Evolutionary conservation across 345 rosid genomes (phyloP).

Genomic region (Eucalyptus cloeziana): DNA sequence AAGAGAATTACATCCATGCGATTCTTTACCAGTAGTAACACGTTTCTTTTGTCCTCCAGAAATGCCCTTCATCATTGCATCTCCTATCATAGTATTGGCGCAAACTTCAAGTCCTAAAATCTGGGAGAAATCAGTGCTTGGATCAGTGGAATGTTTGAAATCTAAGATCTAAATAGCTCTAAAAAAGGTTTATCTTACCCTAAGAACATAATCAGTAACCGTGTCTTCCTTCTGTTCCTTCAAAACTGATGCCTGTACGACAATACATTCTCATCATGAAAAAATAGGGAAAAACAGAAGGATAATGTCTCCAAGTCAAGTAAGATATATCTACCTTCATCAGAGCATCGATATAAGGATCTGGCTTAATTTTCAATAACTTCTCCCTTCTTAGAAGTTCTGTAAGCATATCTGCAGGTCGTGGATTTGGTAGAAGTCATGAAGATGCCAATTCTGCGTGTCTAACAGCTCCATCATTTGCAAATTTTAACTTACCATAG

Average conservation of each 20-base stretch:
- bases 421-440: background rate
- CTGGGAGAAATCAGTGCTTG: background rate
- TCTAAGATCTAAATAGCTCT: background rate
- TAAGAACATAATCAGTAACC: background rate
- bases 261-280: background rate
- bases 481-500: background rate
- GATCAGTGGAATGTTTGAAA: background rate
- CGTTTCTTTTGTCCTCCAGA: conserved; percentile 6
- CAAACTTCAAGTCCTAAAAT: conserved; percentile 4
- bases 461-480: background rate
- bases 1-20: background rate
- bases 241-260: background rate
- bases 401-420: background rate
- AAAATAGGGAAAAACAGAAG: background rate
- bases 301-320: background rate
- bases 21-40: background rate
- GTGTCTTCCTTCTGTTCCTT: background rate
- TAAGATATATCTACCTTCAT: background rate
- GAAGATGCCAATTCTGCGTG: background rate
- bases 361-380: background rate
- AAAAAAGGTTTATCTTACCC: background rate
- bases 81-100: background rate
- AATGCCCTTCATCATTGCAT: background rate
- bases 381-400: conserved; percentile 3
- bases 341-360: conserved; percentile 1